A percentile compares a stretch with the other conserved stretches of the same genome.
Conservation (phyloP, 352 stramenopile species). For the Pythium biforme region DNA sequence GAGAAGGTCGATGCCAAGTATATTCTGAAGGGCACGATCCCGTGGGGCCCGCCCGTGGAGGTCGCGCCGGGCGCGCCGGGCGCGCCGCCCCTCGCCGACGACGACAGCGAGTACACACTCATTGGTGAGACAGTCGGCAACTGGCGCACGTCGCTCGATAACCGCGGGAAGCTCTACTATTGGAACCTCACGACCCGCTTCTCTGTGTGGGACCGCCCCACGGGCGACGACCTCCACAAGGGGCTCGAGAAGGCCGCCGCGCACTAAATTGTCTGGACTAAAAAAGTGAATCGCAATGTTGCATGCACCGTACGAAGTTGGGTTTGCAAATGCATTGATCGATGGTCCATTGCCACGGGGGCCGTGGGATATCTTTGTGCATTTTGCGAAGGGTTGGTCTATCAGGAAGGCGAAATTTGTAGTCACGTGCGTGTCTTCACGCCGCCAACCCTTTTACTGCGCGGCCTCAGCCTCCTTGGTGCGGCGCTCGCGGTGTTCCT, state of each 20-base stretch:
- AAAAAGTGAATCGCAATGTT: not conserved
- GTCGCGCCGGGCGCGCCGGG: constrained; percentile 5
- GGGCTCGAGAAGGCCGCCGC: constrained; percentile 34
- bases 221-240: constrained; percentile 54
- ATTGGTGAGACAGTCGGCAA: constrained; percentile 84
- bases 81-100: too few species aligned
- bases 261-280: not conserved
- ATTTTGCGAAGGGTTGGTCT: not conserved
- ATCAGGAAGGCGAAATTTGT: not conserved
- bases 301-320: not conserved
- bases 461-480: constrained; percentile 23
- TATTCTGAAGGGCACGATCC: constrained; percentile 71
- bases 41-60: constrained; percentile 52
- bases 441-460: not conserved
- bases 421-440: not conserved
- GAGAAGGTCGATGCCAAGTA: constrained; percentile 74
- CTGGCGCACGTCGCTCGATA: constrained; percentile 82
- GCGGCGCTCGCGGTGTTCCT: constrained; percentile 56
- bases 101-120: constrained; percentile 65
- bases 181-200: constrained; percentile 86
- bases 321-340: not conserved
- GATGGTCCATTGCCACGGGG: not conserved
- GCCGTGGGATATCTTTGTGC: too few species aligned
- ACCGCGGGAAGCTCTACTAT: constrained; percentile 86
- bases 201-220: constrained; percentile 76